These are phyloP conservation scores for Trichoderma polysporum DNA, from an alignment of 2,329 filamentous ascomycete species.

Conservation along the genomic window DNA sequence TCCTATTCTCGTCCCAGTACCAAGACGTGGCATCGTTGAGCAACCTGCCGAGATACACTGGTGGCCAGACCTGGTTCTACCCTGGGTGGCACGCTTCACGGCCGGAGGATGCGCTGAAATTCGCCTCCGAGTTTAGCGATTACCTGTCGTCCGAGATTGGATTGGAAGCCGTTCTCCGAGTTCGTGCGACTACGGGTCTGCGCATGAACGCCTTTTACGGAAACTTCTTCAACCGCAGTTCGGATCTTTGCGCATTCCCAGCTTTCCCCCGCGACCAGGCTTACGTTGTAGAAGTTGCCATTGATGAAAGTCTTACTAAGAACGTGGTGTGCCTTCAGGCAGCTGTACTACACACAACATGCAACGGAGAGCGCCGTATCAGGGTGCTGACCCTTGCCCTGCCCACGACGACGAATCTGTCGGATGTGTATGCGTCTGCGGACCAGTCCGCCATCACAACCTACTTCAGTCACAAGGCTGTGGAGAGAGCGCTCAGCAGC, in stretches of 20 bases:
- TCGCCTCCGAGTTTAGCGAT: conserved; percentile 94
- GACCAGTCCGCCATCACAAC: conserved; percentile 91
- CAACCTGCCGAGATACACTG: conserved; percentile 93
- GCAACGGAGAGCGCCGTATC: conserved; percentile 94
- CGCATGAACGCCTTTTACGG: conserved; percentile 98
- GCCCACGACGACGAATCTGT: conserved; percentile 86
- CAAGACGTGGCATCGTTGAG: conserved; percentile 96
- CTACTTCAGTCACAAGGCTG: conserved; percentile 97
- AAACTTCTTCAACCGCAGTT: conserved; percentile 99
- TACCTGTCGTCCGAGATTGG: conserved; percentile 97
- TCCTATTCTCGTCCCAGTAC: conserved; percentile 92
- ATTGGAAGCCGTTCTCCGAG: conserved; percentile 90
- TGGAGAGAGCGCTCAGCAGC: conserved; percentile 81
- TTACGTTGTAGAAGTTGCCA: conserved; percentile 97
- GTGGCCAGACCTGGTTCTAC: conserved; percentile 98
- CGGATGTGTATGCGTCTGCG: conserved; percentile 90
- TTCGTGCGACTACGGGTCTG: conserved; percentile 89
- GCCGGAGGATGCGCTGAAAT: conserved; percentile 95
- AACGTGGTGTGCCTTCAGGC: conserved; percentile 90
- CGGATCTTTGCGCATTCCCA: conserved; percentile 95
- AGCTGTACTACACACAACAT: conserved; percentile 94
- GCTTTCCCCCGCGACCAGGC: conserved; percentile 96
- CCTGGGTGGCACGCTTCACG: conserved; percentile 95
- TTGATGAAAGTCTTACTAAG: conserved; percentile 91
- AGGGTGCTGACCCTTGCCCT: conserved; percentile 90